Base-by-base conservation (phyloP, 345 rosid species). In the Cardamine occulta region DNA sequence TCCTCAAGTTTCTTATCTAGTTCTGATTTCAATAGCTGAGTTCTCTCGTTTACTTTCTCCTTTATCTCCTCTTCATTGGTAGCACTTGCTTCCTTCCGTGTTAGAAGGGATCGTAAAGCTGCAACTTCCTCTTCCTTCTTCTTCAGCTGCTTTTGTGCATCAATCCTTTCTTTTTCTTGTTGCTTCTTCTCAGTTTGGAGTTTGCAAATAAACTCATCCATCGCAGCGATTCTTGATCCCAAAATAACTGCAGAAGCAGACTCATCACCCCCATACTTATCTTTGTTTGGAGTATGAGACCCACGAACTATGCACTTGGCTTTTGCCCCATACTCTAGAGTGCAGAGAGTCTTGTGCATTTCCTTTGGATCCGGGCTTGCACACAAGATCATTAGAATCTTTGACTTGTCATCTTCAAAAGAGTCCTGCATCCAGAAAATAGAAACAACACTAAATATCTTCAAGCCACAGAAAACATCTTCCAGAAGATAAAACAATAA, bases 361-460 rank as follows among this genome's bases (percentile, higher is more conserved):
- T 95, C 99, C 74, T 89, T 92, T 1, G 91, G 97, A 79, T 95
- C 99, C 23, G 99, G 99, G 71, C 97, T 95, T 28, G 97, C 97
- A 85, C 99, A 95, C 12, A 95, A 78, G 37, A 95, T 87, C 99
- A 92, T 95, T 45, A 95, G 82, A 72, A 95, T 95, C 80, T 95
- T 95, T 40, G 97, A 88, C 57, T 89, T 89, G 66, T 90, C 97
- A 78, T 95, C 99, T 83, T 95, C 99, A 65, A 95, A 92, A 70
- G 99, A 95, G 86, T 95, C 99, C 99, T 94, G 64, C 72, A 71
- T 60, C 65, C 56, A 66, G 21, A 72, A 23, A n/a, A 29, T 21
- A 52, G n/a, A 44, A 28, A 44, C 31, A 67, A 60, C 18, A 51
- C 56, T 73, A 29, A 66, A 48, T 35, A 67, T 57, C 39, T 42